phyloP scores from a whole-genome alignment of 257 asterid genomes.

The Paraleonurus japonicus region DNA sequence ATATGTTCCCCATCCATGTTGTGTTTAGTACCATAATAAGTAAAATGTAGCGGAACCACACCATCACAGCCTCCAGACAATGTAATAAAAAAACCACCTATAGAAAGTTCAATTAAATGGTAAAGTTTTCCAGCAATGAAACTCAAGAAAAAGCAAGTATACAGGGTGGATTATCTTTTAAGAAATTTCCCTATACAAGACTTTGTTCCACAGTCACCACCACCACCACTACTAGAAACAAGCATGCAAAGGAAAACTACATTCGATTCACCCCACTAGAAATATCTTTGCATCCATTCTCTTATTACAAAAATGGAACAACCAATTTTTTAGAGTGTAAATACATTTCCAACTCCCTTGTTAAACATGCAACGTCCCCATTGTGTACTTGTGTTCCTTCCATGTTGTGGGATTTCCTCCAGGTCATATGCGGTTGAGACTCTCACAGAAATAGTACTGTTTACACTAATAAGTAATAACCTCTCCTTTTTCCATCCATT shows the following conservation, averaged over 20 bases:
- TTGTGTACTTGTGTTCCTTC: neutral
- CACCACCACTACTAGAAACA: neutral
- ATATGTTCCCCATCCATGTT: slow-evolving; percentile 4
- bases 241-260: neutral
- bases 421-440: neutral
- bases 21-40: slow-evolving; percentile 10
- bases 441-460: neutral
- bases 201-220: neutral
- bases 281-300: neutral
- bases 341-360: neutral
- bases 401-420: neutral
- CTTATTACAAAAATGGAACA: neutral
- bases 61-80: slow-evolving; percentile 13
- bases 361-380: neutral
- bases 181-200: neutral
- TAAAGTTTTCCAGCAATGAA: neutral
- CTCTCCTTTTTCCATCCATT: neutral
- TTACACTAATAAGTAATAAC: neutral
- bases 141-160: neutral
- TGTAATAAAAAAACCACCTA: neutral
- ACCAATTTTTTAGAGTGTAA: neutral
- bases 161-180: neutral
- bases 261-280: neutral
- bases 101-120: neutral
- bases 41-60: slow-evolving; percentile 5